These are phyloP conservation scores for Cyberlindnera subsufficiens DNA, from an alignment of 805 yeast species.

Conservation along the genomic window DNA sequence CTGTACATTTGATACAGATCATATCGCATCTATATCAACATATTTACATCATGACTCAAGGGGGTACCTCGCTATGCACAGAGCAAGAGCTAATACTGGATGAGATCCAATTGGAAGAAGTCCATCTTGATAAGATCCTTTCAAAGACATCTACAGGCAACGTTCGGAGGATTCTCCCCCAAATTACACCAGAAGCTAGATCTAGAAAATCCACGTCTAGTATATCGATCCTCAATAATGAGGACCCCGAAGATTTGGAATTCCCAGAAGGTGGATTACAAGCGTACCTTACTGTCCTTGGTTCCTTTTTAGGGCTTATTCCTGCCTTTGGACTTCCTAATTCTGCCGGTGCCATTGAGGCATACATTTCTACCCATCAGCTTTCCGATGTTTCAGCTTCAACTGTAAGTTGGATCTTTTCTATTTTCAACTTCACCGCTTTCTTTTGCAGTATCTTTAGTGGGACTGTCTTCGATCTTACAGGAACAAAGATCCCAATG, in stretches of 20 bases:
- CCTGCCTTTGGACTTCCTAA: conserved; percentile 51
- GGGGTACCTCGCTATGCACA: no score
- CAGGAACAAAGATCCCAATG: conserved; percentile 34
- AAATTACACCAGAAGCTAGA: no score
- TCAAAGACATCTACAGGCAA: no score
- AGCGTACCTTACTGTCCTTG: conserved; percentile 49
- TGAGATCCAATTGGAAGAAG: no score
- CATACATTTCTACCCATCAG: conserved; percentile 50
- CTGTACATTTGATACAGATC: no score
- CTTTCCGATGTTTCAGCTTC: conserved; percentile 36
- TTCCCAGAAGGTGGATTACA: conserved; percentile 50
- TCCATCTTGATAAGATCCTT: no score
- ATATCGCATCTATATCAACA: no score
- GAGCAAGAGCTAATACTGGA: no score
- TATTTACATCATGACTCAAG: no score
- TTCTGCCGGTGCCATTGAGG: conserved; percentile 54
- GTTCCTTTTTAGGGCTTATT: conserved; percentile 47
- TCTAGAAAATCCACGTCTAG: no score
- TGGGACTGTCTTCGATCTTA: conserved; percentile 39
- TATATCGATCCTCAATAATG: no score
- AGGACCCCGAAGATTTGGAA: conserved; percentile 9
- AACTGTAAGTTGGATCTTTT: conserved; percentile 52
- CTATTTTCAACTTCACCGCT: conserved; percentile 21
- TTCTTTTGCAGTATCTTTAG: conserved; percentile 30
- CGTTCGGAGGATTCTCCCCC: no score